Percentiles rank a stretch among this genome's conserved stretches.
phyloP scores from a whole-genome alignment of 441 rosid species.

The Lepidium campestre region DNA sequence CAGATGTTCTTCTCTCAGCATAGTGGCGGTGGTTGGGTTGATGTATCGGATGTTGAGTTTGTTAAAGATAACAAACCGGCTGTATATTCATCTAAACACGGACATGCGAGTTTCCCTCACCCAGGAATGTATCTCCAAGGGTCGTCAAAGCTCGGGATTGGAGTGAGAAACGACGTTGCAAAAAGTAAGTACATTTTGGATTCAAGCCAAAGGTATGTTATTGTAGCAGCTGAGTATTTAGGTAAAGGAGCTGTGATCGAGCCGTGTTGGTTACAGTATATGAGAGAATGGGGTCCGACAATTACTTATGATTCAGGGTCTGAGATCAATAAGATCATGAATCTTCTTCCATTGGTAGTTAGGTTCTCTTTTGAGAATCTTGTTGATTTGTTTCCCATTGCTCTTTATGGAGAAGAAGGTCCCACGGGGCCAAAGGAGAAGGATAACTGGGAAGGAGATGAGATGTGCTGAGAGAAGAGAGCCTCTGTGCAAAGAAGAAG shows the following conservation, averaged over 20 bases:
- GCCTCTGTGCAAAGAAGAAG: background rate
- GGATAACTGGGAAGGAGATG: conserved; percentile 69
- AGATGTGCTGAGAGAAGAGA: conserved; percentile 32
- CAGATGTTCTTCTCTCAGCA: conserved; percentile 59
- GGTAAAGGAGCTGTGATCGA: conserved; percentile 44
- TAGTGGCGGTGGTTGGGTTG: conserved; percentile 62
- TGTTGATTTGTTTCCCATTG: conserved; percentile 57
- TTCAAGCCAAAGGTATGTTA: conserved; percentile 48
- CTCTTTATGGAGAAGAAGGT: conserved; percentile 74
- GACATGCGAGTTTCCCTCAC: conserved; percentile 70
- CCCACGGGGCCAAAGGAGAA: conserved; percentile 80
- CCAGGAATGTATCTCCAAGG: conserved; percentile 62
- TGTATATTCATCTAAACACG: conserved; percentile 55
- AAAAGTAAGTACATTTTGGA: conserved; percentile 42
- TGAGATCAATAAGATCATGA: conserved; percentile 51
- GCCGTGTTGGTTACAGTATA: conserved; percentile 63
- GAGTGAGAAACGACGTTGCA: conserved; percentile 48
- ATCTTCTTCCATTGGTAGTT: conserved; percentile 45
- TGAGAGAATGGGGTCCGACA: conserved; percentile 78
- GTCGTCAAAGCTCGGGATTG: conserved; percentile 52
- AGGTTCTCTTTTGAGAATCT: conserved; percentile 58
- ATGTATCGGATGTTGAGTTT: conserved; percentile 46
- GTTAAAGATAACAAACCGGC: conserved; percentile 38
- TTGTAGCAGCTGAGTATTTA: conserved; percentile 61
- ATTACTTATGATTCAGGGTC: conserved; percentile 59